These are phyloP conservation scores for Sugiyamaella floridensis DNA, from an alignment of 805 yeast genomes.

Conservation along the genomic window DNA sequence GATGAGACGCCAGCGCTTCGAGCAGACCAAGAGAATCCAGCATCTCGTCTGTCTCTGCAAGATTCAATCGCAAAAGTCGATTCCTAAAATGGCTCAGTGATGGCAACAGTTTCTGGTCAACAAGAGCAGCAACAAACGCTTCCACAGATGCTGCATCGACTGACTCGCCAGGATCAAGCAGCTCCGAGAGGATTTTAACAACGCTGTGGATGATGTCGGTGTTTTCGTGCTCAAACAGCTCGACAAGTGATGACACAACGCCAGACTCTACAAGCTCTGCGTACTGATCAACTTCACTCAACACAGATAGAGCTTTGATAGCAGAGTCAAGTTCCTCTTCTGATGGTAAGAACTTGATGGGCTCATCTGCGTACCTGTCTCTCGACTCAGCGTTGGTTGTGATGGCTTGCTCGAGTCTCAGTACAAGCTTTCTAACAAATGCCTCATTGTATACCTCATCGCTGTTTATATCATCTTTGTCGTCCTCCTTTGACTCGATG, in stretches of 20 bases:
- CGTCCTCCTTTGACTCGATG: conserved; percentile 7
- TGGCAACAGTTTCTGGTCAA: not conserved
- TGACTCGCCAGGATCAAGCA: conserved; percentile 8
- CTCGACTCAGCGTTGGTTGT: conserved; percentile 16
- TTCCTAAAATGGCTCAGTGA: not conserved
- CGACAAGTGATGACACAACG: conserved; percentile 7
- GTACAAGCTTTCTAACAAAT: conserved; percentile 10
- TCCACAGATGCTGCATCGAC: not conserved
- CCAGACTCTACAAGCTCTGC: conserved; percentile 9
- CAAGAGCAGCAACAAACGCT: not conserved
- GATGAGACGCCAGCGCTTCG: not conserved
- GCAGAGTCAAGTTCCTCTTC: conserved; percentile 18
- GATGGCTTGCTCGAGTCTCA: conserved; percentile 27
- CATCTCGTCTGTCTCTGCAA: not conserved
- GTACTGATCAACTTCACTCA: conserved; percentile 7
- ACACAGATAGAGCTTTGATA: conserved; percentile 14
- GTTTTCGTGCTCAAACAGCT: conserved; percentile 18
- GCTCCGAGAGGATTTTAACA: conserved; percentile 8
- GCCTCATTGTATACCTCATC: not conserved
- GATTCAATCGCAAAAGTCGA: not conserved
- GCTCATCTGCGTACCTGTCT: conserved; percentile 16
- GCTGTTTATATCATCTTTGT: not conserved
- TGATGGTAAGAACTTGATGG: conserved; percentile 22
- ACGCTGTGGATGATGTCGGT: conserved; percentile 13
- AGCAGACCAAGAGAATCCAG: conserved; percentile 1